These are phyloP conservation scores for Eucommia ulmoides DNA, from an alignment of 257 asterid species.

Conservation along the genomic window DNA sequence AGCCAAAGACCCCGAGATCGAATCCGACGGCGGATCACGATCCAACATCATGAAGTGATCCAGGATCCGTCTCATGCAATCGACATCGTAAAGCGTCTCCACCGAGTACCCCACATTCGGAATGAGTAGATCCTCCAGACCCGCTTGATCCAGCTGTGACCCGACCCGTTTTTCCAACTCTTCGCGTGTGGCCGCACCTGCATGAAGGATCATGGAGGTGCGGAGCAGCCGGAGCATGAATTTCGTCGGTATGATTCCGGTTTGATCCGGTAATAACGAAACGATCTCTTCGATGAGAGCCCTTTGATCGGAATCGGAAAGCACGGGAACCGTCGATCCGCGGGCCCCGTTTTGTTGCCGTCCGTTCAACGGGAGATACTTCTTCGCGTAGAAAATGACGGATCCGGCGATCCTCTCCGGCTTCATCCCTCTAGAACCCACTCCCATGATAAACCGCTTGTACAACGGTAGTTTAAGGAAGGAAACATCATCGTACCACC, in stretches of 20 bases:
- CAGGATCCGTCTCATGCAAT: conserved; percentile 35
- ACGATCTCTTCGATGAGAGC: conserved; percentile 35
- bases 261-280: conserved; percentile 32
- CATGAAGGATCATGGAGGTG: conserved; percentile 23
- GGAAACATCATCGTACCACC: conserved; percentile 40
- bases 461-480: conserved; percentile 25
- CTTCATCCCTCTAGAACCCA: conserved; percentile 25
- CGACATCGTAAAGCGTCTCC: conserved; percentile 41
- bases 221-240: conserved; percentile 28
- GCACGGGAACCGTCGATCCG: conserved; percentile 2
- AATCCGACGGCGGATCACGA: conserved; percentile 13
- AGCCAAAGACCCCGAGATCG: conserved; percentile 6
- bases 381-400: conserved; percentile 27
- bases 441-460: conserved; percentile 26
- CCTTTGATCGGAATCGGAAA: conserved; percentile 31
- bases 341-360: conserved; percentile 13
- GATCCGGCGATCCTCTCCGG: conserved; percentile 19
- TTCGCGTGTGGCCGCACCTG: conserved; percentile 23
- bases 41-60: conserved; percentile 31
- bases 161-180: conserved; percentile 33
- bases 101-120: conserved; percentile 25
- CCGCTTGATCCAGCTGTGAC: conserved; percentile 28
- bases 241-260: conserved; percentile 23
- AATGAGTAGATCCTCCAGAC: conserved; percentile 31
- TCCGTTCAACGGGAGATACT: conserved; percentile 27